Evolutionary conservation across 2,329 filamentous ascomycete genomes (phyloP), one percentile per base, ranked within the genome.

Genomic region (Cordyceps sp.): DNA sequence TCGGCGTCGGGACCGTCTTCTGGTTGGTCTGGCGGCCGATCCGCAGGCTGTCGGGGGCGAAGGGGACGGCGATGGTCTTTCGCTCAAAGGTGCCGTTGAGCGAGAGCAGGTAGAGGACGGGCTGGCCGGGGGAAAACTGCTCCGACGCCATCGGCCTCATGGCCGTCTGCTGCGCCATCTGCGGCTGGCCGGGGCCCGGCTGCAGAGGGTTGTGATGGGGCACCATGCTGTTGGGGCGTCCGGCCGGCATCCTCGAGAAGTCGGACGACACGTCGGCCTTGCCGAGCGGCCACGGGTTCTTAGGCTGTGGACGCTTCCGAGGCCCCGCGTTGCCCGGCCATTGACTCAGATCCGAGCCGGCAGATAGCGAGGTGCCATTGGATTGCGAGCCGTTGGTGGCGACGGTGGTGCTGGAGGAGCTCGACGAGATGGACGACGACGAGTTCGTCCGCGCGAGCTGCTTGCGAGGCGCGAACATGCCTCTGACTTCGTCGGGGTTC

Each of bases 21-120:
- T 84, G 82, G 54, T 98, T 98, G 15, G 90, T 98, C 57, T 98
- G 90, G 30, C 90, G 79, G 28, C 90, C 90, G 48, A 98, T 93
- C 39, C 85, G 77, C 31, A 98, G 64, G 26, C 82, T 79, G n/a
- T 96, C 88, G n/a, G 90, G 90, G 40, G 73, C 81, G 51, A 81
- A 93, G 1, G 90, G 90, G 3, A 98, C 83, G 22, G 72, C 82
- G 44, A 98, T 96, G 27, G 86, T 90, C 59, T 98, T 98, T 47
- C 85, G 78, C 54, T 96, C 90, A 50, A 98, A 98, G 1, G 88
- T 96, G 36, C 84, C 83, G 49, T 98, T 98, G 46, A 96, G 73
- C 1, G 90, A 92, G 6, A 88, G 60, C 5, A 98, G 70, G 38
- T 85, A 84, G 26, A 94, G 68, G 16, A 94, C 76, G 1, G 85